These are phyloP conservation scores for Cryptosporidium ryanae DNA, from an alignment of 169 alveolate species.

Conservation along the genomic window DNA sequence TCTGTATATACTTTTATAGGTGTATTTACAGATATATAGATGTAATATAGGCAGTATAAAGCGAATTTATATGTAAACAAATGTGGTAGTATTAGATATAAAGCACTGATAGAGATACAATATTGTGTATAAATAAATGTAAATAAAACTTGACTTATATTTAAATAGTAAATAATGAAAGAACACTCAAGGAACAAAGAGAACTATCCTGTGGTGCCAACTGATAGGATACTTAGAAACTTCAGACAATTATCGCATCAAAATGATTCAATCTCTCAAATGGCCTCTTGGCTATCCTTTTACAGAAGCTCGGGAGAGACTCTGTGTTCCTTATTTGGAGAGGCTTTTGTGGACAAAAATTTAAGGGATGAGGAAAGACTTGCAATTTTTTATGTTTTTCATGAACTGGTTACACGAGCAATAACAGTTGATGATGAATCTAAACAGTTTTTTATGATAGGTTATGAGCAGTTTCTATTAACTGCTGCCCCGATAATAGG, in stretches of 20 bases:
- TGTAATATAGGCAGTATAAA: background rate
- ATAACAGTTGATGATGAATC: conserved; percentile 60
- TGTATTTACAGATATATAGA: too few species aligned
- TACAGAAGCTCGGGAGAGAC: conserved; percentile 67
- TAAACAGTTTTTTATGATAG: conserved; percentile 42
- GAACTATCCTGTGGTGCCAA: conserved; percentile 56
- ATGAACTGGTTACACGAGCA: conserved; percentile 59
- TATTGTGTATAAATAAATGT: background rate
- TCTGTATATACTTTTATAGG: too few species aligned
- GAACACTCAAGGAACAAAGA: conserved; percentile 12
- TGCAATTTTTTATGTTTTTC: conserved; percentile 70
- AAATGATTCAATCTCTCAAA: conserved; percentile 70
- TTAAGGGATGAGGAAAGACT: conserved; percentile 50
- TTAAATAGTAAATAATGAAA: conserved; percentile 16
- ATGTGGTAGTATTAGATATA: background rate
- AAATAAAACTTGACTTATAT: background rate
- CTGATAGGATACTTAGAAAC: conserved; percentile 50
- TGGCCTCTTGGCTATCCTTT: conserved; percentile 75
- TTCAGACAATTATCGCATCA: conserved; percentile 66
- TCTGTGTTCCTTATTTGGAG: conserved; percentile 67
- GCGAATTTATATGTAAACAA: background rate
- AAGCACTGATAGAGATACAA: background rate
- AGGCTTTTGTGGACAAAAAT: conserved; percentile 69
- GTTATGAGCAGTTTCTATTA: conserved; percentile 66
- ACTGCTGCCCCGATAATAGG: conserved; percentile 70